phyloP scores from a whole-genome alignment of 306 rosid genomes.

The Corylus avellana region DNA sequence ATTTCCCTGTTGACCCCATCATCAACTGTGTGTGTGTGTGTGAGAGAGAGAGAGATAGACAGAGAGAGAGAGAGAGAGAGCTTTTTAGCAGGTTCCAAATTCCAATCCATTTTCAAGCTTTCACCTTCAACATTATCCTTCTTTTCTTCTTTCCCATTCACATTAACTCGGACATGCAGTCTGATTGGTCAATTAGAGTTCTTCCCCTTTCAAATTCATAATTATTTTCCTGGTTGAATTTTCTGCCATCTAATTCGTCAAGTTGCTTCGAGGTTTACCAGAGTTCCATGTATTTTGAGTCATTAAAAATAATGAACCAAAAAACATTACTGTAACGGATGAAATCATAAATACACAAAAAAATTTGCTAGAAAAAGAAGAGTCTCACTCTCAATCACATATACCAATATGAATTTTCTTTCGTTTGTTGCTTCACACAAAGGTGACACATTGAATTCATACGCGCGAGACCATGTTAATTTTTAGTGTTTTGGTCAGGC shows the following conservation, averaged over 20 bases:
- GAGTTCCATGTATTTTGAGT: background rate
- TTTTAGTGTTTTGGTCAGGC: background rate
- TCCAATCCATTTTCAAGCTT: background rate
- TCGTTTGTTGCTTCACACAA: background rate
- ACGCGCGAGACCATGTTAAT: background rate
- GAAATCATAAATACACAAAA: conserved; percentile 2
- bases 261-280: background rate
- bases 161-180: background rate
- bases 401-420: background rate
- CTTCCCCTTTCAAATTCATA: background rate
- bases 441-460: background rate
- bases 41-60: background rate
- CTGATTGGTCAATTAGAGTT: background rate
- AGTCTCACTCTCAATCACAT: background rate
- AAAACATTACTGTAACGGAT: background rate
- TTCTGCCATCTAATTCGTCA: background rate
- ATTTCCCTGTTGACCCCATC: conserved; percentile 40
- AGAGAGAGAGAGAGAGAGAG: background rate
- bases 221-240: background rate
- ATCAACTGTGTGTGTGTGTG: background rate
- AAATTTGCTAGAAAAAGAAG: background rate
- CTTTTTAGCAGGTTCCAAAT: background rate
- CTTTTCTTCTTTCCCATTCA: background rate
- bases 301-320: background rate
- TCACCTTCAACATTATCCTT: background rate